Evolutionary conservation across 306 rosid species (phyloP).

Genomic region (Citrullus amarus): DNA sequence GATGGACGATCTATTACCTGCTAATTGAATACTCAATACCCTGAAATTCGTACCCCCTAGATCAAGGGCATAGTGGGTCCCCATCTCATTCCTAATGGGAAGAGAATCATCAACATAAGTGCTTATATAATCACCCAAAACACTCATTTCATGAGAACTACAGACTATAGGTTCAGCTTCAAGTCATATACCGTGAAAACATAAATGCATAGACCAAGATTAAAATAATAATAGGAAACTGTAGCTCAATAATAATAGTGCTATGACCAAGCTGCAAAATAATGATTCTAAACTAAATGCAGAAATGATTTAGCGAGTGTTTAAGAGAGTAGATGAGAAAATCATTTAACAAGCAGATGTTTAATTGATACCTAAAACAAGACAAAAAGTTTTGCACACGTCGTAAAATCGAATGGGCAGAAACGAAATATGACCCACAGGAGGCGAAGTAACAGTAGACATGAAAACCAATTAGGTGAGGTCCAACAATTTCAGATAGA

Average conservation of each 20-base stretch:
- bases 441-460: background rate
- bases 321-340: background rate
- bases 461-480: background rate
- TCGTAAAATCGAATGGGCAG: background rate
- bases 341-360: background rate
- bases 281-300: background rate
- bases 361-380: background rate
- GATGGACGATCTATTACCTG: constrained; percentile 44
- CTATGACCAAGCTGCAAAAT: background rate
- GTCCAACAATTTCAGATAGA: background rate
- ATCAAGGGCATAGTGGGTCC: constrained; percentile 78
- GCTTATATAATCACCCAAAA: background rate
- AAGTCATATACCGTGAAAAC: background rate
- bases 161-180: background rate
- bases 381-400: background rate
- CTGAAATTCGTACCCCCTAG: constrained; percentile 81
- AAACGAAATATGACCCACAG: background rate
- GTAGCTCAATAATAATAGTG: background rate
- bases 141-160: background rate
- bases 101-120: background rate
- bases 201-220: background rate
- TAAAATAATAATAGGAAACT: background rate
- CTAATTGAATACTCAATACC: constrained; percentile 65
- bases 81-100: constrained; percentile 54
- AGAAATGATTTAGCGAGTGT: background rate